Evolutionary conservation across 257 asterid genomes (phyloP).

Genomic region (Nicotiana tomentosiformis): DNA sequence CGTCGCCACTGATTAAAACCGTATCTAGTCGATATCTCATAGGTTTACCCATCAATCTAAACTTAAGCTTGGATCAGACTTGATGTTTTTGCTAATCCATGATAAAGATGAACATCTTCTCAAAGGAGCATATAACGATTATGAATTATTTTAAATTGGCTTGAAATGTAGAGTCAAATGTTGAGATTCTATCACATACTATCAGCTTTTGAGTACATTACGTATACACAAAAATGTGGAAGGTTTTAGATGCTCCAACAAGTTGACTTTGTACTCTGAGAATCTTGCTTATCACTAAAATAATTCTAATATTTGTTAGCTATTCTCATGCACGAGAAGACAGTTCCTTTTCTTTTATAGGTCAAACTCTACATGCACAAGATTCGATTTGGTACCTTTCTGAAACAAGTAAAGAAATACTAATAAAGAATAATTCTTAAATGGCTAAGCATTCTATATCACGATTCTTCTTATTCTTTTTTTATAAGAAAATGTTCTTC

Average conservation of each 20-base stretch:
- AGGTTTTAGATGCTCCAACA: not conserved
- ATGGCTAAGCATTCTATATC: not conserved
- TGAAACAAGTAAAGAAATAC: not conserved
- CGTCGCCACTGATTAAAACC: no score
- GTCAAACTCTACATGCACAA: constrained; percentile 6
- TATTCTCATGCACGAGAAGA: not conserved
- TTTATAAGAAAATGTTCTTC: not conserved
- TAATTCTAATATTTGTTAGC: not conserved
- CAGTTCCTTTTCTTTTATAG: not conserved
- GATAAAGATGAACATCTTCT: no score
- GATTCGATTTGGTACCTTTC: not conserved
- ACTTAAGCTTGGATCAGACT: no score
- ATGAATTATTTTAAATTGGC: not conserved
- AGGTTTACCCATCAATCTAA: no score
- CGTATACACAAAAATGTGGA: not conserved
- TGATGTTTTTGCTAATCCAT: no score
- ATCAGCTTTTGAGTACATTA: not conserved
- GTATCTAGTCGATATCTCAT: no score
- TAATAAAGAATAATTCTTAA: not conserved
- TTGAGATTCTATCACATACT: not conserved
- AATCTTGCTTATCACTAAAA: not conserved
- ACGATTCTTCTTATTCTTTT: not conserved
- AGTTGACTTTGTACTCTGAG: not conserved
- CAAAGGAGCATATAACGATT: no score
- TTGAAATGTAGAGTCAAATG: not conserved